Base-by-base conservation (phyloP, 805 yeast genomes). In the Candida caryicola region DNA sequence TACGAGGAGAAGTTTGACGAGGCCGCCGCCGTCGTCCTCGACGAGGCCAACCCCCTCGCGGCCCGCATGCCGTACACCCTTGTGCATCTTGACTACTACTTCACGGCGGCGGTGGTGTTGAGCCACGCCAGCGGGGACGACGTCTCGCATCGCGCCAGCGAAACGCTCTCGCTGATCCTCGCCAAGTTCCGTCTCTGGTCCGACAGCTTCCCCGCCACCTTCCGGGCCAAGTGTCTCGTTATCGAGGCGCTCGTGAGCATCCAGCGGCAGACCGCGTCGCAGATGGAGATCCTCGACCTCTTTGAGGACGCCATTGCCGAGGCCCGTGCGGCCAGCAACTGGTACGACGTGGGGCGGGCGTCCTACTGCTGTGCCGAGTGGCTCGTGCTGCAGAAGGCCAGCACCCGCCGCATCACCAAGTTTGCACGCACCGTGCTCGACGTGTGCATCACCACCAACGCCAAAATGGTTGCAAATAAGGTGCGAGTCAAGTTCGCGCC, bases 271-370 rank as follows among this genome's bases (percentile, higher is more conserved):
- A 26, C 23, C 0, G 17, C 23, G 1, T 49, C 67, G 4, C 62
- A 63, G 14, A 46, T 76, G 15, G 66, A 59, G 16, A 56, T 66
- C 3, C 48, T 76, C 6, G 79, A 75, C 41, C 43, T 55, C 13
- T 76, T 67, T 46, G 76, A 73, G 36, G 66, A 59, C 17, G 71
- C 78, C 0, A 59, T 73, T n/a, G 68, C 63, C n/a, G 35, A 42
- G 3, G 70, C 75, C 1, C 49, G 53, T 4, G 43, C 44, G n/a
- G 41, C 51, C 26, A 57, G 59, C 8, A 47, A 57, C 14, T 52
- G 60, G 47, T 54, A 60, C 18, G 76, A 73, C 34, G 60, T 59
- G 4, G 77, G 72, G 2, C 40, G 65, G 34, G 62, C 63, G 5
- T 58, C 64, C 40, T 67, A 69, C 36, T 54, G 68, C 14, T 73